Conservation (phyloP, 345 rosid genomes). For the Eucalyptus melliodora region DNA sequence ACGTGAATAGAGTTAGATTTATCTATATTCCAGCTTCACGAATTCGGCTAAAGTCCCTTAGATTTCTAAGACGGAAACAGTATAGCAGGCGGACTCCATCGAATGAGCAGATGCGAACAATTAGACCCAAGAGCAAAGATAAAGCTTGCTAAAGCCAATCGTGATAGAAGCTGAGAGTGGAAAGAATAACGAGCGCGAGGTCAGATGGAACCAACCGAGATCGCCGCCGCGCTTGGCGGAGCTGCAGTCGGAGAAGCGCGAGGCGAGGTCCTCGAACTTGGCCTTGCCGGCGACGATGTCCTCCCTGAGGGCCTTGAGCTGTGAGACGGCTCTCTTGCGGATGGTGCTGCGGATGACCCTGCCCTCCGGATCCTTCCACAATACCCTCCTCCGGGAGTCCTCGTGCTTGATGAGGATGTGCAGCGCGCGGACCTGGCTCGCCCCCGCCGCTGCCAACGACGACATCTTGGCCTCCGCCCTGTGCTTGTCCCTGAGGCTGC, state of each 20-base stretch:
- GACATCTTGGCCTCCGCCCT: slow-evolving; percentile 20
- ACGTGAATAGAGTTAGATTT: not conserved
- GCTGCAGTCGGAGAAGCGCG: slow-evolving; percentile 83
- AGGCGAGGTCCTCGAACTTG: slow-evolving; percentile 70
- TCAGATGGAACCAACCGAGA: slow-evolving; percentile 40
- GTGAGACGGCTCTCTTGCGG: slow-evolving; percentile 57
- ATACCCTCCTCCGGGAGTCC: slow-evolving; percentile 84
- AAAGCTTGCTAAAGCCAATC: not conserved
- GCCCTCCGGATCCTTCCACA: slow-evolving; percentile 98
- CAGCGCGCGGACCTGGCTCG: slow-evolving; percentile 63
- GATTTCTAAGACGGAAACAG: not conserved
- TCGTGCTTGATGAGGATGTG: slow-evolving; percentile 91
- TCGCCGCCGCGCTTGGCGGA: slow-evolving; percentile 98
- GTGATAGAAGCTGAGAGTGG: not conserved
- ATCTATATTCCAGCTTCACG: not conserved
- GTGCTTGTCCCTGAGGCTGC: slow-evolving; percentile 3
- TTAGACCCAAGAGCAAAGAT: rapidly evolving
- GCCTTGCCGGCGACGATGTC: slow-evolving; percentile 72
- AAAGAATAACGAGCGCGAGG: not conserved
- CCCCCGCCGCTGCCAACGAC: slow-evolving; percentile 14
- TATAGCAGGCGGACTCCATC: not conserved
- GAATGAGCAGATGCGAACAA: not conserved
- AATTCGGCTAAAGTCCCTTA: not conserved
- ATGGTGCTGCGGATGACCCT: slow-evolving; percentile 53
- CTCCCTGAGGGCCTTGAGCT: slow-evolving; percentile 57